Base-by-base conservation (phyloP, 2,329 filamentous ascomycete species). In the Parafenestella ontariensis region DNA sequence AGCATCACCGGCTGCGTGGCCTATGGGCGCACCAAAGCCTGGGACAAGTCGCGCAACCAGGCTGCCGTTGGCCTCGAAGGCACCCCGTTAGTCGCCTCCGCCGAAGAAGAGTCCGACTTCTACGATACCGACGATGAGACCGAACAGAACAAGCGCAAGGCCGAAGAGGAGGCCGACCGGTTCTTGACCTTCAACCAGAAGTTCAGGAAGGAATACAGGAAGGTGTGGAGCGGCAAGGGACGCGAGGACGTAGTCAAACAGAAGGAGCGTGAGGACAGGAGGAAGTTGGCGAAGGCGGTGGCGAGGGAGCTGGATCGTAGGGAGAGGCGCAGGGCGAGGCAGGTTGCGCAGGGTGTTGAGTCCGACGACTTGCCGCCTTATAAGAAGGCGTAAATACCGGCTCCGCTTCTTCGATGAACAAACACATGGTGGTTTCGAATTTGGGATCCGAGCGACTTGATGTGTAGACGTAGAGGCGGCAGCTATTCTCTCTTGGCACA, bases 121-220 rank as follows among this genome's bases (percentile, higher is more conserved):
- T 57, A 64, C 53, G 67, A 72, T 59, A 70, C 68, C 21, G 68
- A 72, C 11, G 69, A 72, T 41, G 69, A 72, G 54, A 57, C 58
- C 33, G 67, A 71, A 33, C 48, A 62, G 54, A 66, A 62, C 11
- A 56, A 68, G 58, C 63, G 62, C 61, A 69, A 70, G 61, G 65
- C 59, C 6, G 67, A 72, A 42, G 69, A 69, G 52, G 62, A 66
- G 39, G 56, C 58, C n/a, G 68, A 71, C 56, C 61, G 57, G 42
- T 49, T 54, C 42, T 42, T 69, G 34, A 71, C 66, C 4, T 72
- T 72, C 55, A 57, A 54, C 40, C 69, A 70, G 48, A 72, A 67
- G 57, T 72, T 62, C 57, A 51, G 64, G 34, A 72, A 71, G 61
- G 66, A 72, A 54, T 71, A 66, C 51, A 53, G 52, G 34, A 66